These are phyloP conservation scores for Mortierella sp. DNA, from an alignment of 371 early-diverging fungal genomes.

Conservation along the genomic window DNA sequence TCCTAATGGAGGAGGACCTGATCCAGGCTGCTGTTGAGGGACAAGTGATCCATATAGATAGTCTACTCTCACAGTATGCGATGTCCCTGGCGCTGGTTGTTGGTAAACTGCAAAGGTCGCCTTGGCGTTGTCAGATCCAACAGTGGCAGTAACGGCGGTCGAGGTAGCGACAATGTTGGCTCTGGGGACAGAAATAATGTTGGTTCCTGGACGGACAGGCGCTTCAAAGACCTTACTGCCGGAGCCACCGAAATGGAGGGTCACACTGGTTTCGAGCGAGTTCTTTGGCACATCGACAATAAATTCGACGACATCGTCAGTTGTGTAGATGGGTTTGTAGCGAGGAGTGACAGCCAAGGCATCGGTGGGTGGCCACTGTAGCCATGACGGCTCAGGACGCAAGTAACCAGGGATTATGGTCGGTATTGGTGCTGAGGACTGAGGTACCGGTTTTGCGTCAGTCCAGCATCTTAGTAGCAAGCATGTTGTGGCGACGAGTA, in stretches of 20 bases:
- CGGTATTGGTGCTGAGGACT: neutral
- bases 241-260: neutral
- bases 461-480: neutral
- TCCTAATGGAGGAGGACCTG: neutral
- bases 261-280: neutral
- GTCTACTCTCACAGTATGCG: conserved; percentile 1
- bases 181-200: neutral
- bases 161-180: neutral
- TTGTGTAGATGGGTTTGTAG: conserved; percentile 7
- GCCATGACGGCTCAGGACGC: neutral
- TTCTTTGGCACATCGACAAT: conserved; percentile 5
- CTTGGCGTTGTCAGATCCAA: neutral
- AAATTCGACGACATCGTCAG: conserved; percentile 2
- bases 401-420: neutral
- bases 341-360: conserved; percentile 13
- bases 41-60: conserved; percentile 11
- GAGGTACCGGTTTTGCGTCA: neutral
- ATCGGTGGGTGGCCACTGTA: neutral
- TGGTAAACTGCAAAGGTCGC: neutral
- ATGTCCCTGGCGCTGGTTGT: neutral
- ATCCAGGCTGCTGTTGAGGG: neutral
- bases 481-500: neutral
- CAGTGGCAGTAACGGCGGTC: neutral
- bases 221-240: neutral
- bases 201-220: neutral